Percentiles rank a stretch among this genome's conserved stretches.
phyloP scores from a whole-genome alignment of 192 early-diverging fungal genomes.

The Lobosporangium transversale region DNA sequence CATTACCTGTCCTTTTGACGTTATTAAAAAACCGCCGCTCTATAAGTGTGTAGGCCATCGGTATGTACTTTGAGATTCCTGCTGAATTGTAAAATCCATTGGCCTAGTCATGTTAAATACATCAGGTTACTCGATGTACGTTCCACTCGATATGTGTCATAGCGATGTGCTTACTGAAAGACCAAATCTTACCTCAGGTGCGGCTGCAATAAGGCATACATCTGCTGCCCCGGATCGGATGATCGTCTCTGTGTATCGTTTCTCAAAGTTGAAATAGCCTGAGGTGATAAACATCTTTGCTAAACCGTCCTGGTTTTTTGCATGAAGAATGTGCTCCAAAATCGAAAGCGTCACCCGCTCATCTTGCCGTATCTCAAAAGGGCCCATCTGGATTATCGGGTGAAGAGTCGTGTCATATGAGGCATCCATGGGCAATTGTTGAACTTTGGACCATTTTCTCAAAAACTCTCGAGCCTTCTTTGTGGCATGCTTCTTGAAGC shows the following conservation, averaged over 20 bases:
- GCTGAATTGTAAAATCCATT: conserved; percentile 92
- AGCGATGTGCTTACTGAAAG: too few species aligned
- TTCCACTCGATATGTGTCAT: too few species aligned
- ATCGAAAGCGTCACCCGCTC: conserved; percentile 70
- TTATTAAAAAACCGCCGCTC: conserved; percentile 74
- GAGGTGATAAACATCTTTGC: conserved; percentile 81
- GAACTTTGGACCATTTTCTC: conserved; percentile 43
- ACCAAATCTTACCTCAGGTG: conserved; percentile 76
- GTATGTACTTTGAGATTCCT: conserved; percentile 89
- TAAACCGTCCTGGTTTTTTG: conserved; percentile 23
- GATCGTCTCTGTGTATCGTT: conserved; percentile 70
- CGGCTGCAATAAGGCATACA: conserved; percentile 82
- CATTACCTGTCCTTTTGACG: conserved; percentile 52
- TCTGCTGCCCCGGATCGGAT: conserved; percentile 61
- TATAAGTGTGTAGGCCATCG: conserved; percentile 90
- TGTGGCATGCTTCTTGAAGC: conserved; percentile 66
- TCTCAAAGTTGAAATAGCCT: conserved; percentile 94
- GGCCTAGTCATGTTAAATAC: too few species aligned
- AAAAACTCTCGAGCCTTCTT: conserved; percentile 63
- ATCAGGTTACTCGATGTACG: too few species aligned
- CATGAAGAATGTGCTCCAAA: conserved; percentile 59
- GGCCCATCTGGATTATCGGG: conserved; percentile 90
- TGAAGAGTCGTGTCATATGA: conserved; percentile 73
- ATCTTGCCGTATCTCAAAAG: conserved; percentile 84
- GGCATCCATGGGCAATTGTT: conserved; percentile 13